These are phyloP conservation scores for Penicillium taxi DNA, from an alignment of 495 filamentous ascomycete species.

Conservation along the genomic window DNA sequence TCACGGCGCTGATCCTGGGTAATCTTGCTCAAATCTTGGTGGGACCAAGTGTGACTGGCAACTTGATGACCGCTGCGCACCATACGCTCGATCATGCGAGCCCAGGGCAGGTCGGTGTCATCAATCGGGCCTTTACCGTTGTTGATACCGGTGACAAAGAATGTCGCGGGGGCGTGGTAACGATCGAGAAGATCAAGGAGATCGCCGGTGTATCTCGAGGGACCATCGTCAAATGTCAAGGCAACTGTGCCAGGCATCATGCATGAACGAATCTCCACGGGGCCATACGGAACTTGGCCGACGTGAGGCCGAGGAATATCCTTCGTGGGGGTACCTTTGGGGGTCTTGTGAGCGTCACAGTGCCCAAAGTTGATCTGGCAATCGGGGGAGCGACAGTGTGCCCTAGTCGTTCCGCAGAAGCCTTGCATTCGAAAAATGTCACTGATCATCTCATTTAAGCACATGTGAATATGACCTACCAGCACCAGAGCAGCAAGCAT, in stretches of 20 bases:
- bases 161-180: conserved; percentile 64
- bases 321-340: conserved; percentile 53
- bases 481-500: conserved; percentile 57
- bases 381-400: conserved; percentile 61
- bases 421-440: conserved; percentile 16
- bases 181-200: conserved; percentile 61
- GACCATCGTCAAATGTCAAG: conserved; percentile 74
- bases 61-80: conserved; percentile 67
- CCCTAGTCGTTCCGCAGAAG: conserved; percentile 52
- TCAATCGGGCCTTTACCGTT: conserved; percentile 66
- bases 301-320: conserved; percentile 50
- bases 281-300: conserved; percentile 53
- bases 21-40: conserved; percentile 59
- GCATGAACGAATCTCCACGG: conserved; percentile 60
- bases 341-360: conserved; percentile 62
- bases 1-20: conserved; percentile 48
- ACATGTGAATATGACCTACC: conserved; percentile 39
- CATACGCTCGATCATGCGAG: conserved; percentile 60
- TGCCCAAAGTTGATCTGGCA: conserved; percentile 61
- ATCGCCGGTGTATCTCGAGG: conserved; percentile 58
- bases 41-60: conserved; percentile 80
- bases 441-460: conserved; percentile 1
- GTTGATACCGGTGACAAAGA: conserved; percentile 73
- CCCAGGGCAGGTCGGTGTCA: conserved; percentile 47
- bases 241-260: conserved; percentile 55